phyloP scores from a whole-genome alignment of 306 rosid genomes.

The Dalbergia cultrata region DNA sequence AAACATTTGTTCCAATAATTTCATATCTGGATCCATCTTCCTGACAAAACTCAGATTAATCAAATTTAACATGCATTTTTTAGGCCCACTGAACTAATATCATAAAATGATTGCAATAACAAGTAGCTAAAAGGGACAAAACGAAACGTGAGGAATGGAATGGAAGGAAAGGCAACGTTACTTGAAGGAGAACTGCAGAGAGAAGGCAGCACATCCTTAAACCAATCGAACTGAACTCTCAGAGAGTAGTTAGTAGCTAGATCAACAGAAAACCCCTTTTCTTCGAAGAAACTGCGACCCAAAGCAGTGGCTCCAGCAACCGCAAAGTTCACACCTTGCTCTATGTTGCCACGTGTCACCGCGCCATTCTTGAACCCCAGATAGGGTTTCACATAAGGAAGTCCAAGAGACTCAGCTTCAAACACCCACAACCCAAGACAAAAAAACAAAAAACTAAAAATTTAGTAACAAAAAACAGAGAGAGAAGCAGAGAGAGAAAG shows the following conservation, averaged over 20 bases:
- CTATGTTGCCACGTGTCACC: background rate
- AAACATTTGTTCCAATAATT: background rate
- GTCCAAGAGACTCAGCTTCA: slow-evolving; percentile 57
- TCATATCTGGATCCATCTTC: background rate
- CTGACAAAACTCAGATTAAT: background rate
- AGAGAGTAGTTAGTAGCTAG: slow-evolving; percentile 52
- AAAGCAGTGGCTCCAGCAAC: slow-evolving; percentile 71
- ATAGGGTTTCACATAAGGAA: slow-evolving; percentile 60
- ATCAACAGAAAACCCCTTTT: slow-evolving; percentile 44
- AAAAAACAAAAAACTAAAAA: background rate
- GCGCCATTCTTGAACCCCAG: slow-evolving; percentile 40
- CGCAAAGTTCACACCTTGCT: slow-evolving; percentile 66
- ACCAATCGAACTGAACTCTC: slow-evolving; percentile 61
- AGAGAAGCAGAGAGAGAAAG: background rate
- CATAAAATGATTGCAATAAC: slow-evolving; percentile 7
- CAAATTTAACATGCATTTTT: background rate
- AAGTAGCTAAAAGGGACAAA: background rate
- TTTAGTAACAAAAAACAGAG: background rate
- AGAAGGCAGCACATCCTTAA: slow-evolving; percentile 55
- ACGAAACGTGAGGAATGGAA: background rate
- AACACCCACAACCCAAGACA: background rate
- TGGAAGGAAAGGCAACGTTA: slow-evolving; percentile 2
- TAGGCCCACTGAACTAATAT: background rate
- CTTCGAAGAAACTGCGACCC: slow-evolving; percentile 47
- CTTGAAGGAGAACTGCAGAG: slow-evolving; percentile 62